Evolutionary conservation across 1,284 basidiomycete genomes (phyloP).

Genomic region (Cutaneotrichosporon sp.): DNA sequence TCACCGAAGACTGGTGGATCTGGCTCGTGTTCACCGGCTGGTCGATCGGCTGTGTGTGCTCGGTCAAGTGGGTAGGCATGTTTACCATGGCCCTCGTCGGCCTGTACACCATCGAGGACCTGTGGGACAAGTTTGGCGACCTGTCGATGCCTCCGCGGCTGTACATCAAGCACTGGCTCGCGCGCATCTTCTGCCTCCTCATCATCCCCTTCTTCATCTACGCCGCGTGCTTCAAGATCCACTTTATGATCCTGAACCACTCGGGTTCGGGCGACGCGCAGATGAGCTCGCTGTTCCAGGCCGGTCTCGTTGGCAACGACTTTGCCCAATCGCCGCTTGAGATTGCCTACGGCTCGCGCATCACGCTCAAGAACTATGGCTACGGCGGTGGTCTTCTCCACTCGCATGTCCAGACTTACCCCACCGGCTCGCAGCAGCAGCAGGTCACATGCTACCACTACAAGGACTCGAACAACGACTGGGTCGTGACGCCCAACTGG

Average conservation of each 20-base stretch:
- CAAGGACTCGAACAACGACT: slow-evolving; percentile 97
- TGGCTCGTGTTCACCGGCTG: slow-evolving; percentile 87
- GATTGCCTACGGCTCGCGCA: slow-evolving; percentile 79
- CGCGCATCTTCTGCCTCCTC: slow-evolving; percentile 79
- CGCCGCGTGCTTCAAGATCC: slow-evolving; percentile 90
- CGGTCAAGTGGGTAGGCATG: slow-evolving; percentile 94
- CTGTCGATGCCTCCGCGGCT: slow-evolving; percentile 78
- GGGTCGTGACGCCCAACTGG: slow-evolving; percentile 76
- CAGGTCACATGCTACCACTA: slow-evolving; percentile 99
- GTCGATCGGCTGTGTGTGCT: slow-evolving; percentile 92
- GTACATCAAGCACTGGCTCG: slow-evolving; percentile 87
- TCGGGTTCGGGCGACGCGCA: slow-evolving; percentile 95
- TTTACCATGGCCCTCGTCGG: slow-evolving; percentile 94
- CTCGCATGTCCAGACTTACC: slow-evolving; percentile 92
- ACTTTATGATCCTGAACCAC: slow-evolving; percentile 89
- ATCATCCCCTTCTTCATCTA: slow-evolving; percentile 85
- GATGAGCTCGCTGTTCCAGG: slow-evolving; percentile 98
- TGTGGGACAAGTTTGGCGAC: slow-evolving; percentile 98
- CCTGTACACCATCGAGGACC: slow-evolving; percentile 91
- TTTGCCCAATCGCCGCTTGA: slow-evolving; percentile 85
- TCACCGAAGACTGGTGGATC: slow-evolving; percentile 92
- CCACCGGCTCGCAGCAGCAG: slow-evolving; percentile 87
- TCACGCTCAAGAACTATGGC: slow-evolving; percentile 96
- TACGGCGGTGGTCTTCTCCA: slow-evolving; percentile 95
- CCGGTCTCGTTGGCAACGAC: slow-evolving; percentile 91